These are phyloP conservation scores for Strobilomyces confusus DNA, from an alignment of 768 basidiomycete species.

Conservation along the genomic window DNA sequence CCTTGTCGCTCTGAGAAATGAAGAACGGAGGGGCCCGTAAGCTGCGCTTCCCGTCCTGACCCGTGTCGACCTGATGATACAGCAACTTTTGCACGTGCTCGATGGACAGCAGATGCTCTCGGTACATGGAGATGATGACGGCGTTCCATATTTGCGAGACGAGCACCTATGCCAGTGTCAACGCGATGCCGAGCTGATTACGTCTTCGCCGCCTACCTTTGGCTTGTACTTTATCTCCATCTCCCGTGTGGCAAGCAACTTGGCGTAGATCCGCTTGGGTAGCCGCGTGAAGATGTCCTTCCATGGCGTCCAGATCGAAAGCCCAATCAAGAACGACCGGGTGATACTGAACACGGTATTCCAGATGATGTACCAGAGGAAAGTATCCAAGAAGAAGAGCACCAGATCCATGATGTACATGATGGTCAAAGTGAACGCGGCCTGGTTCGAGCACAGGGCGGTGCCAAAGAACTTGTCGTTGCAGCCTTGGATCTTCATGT, in stretches of 20 bases:
- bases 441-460: constrained; percentile 85
- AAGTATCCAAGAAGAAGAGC: constrained; percentile 98
- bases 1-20: constrained; percentile 90
- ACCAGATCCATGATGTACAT: constrained; percentile 99
- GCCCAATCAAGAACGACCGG: constrained; percentile 83
- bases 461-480: constrained; percentile 81
- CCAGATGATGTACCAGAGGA: constrained; percentile 99
- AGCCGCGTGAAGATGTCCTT: constrained; percentile 93
- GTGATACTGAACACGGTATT: constrained; percentile 91
- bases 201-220: constrained; percentile 56
- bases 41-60: constrained; percentile 81
- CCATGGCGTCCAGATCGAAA: constrained; percentile 99
- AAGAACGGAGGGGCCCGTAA: constrained; percentile 97
- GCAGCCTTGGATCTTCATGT: constrained; percentile 94
- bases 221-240: constrained; percentile 99
- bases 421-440: constrained; percentile 91
- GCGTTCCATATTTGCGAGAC: constrained; percentile 99
- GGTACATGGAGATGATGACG: constrained; percentile 99
- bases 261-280: constrained; percentile 96
- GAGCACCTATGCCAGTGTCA: constrained; percentile 57
- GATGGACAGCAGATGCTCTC: constrained; percentile 97
- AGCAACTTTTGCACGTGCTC: constrained; percentile 98
- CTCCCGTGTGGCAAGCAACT: constrained; percentile 87
- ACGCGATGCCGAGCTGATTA: neutral
- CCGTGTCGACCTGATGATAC: constrained; percentile 92